Conservation (phyloP, 257 asterid species). For the Fraxinus pennsylvanica region DNA sequence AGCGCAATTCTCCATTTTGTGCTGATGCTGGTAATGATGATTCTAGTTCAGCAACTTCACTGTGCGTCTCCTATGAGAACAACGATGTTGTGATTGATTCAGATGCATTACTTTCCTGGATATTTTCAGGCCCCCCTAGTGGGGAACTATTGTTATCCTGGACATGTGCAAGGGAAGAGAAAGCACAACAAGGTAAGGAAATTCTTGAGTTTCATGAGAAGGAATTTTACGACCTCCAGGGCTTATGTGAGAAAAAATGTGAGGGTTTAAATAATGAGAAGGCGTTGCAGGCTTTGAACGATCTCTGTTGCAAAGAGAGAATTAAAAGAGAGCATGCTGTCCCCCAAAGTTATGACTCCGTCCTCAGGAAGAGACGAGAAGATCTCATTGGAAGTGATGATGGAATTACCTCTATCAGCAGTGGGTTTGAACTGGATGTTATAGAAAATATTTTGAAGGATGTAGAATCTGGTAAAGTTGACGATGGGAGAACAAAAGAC, state of each 20-base stretch:
- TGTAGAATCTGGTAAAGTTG: constrained; percentile 78
- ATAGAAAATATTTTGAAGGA: constrained; percentile 77
- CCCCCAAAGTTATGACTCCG: constrained; percentile 65
- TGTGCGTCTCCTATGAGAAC: constrained; percentile 41
- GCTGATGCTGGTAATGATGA: constrained; percentile 34
- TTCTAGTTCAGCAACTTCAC: constrained; percentile 33
- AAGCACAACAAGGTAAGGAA: constrained; percentile 62
- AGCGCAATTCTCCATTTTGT: constrained; percentile 34
- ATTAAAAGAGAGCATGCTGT: constrained; percentile 63
- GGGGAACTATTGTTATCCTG: constrained; percentile 68
- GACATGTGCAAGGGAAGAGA: constrained; percentile 67
- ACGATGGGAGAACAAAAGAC: constrained; percentile 80
- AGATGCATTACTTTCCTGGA: constrained; percentile 85
- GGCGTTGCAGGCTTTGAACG: constrained; percentile 80
- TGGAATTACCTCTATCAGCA: constrained; percentile 45
- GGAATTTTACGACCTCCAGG: constrained; percentile 73
- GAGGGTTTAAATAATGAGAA: constrained; percentile 80
- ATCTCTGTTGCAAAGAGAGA: constrained; percentile 81
- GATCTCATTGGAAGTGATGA: constrained; percentile 63
- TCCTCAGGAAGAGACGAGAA: constrained; percentile 67
- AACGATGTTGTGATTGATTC: constrained; percentile 54
- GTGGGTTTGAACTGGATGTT: constrained; percentile 82
- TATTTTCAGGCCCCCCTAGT: constrained; percentile 70
- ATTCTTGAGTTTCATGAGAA: constrained; percentile 78
- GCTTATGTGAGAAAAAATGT: constrained; percentile 77